These are phyloP conservation scores for Tribonema minus DNA, from an alignment of 108 stramenopile genomes.

Conservation along the genomic window DNA sequence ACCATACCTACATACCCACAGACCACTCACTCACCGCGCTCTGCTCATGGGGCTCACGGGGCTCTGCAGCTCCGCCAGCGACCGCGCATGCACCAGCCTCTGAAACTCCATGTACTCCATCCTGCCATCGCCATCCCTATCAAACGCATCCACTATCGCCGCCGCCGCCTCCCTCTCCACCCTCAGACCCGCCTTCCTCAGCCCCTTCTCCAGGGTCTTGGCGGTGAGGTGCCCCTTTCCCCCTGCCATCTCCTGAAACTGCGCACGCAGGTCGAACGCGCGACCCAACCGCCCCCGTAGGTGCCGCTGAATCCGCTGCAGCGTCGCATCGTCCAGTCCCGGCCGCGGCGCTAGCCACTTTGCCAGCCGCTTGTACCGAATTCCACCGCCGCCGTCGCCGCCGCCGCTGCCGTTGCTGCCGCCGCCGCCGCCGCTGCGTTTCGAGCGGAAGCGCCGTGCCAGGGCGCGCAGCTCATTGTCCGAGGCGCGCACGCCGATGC, in stretches of 20 bases:
- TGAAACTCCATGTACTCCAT: neutral
- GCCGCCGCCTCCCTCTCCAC: neutral
- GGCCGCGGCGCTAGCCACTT: conserved; percentile 6
- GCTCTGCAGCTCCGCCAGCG: neutral
- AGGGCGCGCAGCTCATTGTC: neutral
- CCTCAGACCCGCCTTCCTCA: neutral
- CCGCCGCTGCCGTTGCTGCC: neutral
- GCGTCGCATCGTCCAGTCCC: conserved; percentile 16
- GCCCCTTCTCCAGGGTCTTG: neutral
- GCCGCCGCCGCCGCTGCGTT: neutral
- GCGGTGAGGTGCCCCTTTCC: neutral
- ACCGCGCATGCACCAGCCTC: conserved; percentile 2
- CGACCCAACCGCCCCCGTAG: conserved; percentile 13
- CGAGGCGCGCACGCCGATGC: neutral
- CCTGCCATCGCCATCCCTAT: neutral
- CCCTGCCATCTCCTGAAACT: conserved; percentile 25
- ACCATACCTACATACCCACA: too few relatives aligned
- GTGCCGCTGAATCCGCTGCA: conserved; percentile 26
- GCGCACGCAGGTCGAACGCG: conserved; percentile 28
- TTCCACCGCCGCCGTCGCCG: neutral
- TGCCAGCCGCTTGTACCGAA: neutral
- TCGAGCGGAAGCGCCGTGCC: neutral
- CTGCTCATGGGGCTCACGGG: neutral
- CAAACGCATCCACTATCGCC: neutral
- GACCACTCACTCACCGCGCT: neutral